phyloP scores from a whole-genome alignment of 306 rosid genomes.

The Sechiopsis laciniata region DNA sequence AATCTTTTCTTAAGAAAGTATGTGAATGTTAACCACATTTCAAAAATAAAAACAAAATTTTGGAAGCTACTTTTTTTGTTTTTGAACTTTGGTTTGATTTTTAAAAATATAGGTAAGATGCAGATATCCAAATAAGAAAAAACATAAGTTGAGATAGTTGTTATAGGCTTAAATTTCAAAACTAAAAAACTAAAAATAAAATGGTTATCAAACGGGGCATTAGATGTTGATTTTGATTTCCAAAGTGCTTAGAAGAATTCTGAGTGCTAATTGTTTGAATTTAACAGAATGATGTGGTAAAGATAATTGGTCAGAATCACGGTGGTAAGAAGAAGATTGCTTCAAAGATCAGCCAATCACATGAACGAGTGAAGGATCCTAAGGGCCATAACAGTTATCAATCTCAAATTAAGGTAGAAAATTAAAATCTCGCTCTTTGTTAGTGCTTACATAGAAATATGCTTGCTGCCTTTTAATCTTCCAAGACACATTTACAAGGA shows the following conservation, averaged over 20 bases:
- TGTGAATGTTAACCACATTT: no score
- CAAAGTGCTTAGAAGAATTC: slow-evolving; percentile 14
- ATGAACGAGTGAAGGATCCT: slow-evolving; percentile 40
- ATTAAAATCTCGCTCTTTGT: slow-evolving; percentile 23
- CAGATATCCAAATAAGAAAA: no score
- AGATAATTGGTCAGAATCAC: slow-evolving; percentile 44
- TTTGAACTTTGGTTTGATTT: no score
- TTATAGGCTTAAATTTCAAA: no score
- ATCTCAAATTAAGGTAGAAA: slow-evolving; percentile 53
- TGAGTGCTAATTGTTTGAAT: slow-evolving; percentile 22
- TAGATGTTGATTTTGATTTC: slow-evolving; percentile 25
- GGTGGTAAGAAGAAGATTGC: slow-evolving; percentile 45
- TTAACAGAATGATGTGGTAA: slow-evolving; percentile 47
- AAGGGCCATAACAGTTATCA: slow-evolving; percentile 35
- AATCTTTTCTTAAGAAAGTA: no score
- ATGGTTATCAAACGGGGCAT: neutral
- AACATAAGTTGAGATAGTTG: no score
- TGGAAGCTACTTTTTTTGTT: no score
- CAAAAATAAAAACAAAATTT: no score
- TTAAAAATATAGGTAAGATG: no score
- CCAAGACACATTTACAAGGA: slow-evolving; percentile 13
- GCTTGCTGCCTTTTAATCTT: neutral
- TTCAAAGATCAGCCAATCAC: slow-evolving; percentile 42
- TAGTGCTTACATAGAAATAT: slow-evolving; percentile 21
- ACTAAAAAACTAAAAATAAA: no score